Evolutionary conservation across 208 protist genomes (phyloP).

Genomic region (Leishmania lainsoni): DNA sequence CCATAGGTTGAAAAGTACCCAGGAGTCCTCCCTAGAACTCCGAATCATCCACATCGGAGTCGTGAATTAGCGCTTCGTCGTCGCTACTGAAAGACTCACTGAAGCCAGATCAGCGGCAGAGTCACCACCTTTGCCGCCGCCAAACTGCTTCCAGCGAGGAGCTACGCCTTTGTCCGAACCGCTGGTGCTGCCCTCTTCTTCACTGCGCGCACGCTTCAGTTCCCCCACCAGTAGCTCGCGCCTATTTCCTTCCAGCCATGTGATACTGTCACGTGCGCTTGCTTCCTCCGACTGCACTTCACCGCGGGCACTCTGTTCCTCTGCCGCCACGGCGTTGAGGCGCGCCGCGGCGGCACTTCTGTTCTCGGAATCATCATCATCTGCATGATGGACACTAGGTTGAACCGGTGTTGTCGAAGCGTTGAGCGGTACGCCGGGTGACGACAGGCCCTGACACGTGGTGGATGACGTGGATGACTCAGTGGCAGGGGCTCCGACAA

Average conservation of each 20-base stretch:
- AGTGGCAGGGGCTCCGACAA: not conserved
- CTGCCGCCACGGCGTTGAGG: not conserved
- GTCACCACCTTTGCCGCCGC: constrained; percentile 10
- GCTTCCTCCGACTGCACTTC: constrained; percentile 31
- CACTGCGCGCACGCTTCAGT: constrained; percentile 17
- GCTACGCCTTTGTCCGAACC: not conserved
- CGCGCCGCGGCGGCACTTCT: not conserved
- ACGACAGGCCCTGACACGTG: not conserved
- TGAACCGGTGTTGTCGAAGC: not conserved
- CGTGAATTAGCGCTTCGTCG: constrained; percentile 37
- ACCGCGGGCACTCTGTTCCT: constrained; percentile 2
- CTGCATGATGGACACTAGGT: not conserved
- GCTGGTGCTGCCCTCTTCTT: constrained; percentile 9
- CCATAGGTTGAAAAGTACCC: not conserved
- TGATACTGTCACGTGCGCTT: constrained; percentile 41
- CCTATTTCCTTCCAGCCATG: constrained; percentile 59
- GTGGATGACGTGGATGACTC: not conserved
- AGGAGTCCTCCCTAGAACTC: constrained; percentile 19
- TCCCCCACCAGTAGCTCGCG: constrained; percentile 38
- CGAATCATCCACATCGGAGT: constrained; percentile 35
- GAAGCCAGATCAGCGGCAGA: constrained; percentile 2
- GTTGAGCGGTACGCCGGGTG: not conserved
- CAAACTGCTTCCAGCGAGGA: constrained; percentile 21
- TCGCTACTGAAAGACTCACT: constrained; percentile 28
- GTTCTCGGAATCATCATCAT: not conserved